Base-by-base conservation (phyloP, 176 grass and related monocot genomes). In the Triticum urartu region DNA sequence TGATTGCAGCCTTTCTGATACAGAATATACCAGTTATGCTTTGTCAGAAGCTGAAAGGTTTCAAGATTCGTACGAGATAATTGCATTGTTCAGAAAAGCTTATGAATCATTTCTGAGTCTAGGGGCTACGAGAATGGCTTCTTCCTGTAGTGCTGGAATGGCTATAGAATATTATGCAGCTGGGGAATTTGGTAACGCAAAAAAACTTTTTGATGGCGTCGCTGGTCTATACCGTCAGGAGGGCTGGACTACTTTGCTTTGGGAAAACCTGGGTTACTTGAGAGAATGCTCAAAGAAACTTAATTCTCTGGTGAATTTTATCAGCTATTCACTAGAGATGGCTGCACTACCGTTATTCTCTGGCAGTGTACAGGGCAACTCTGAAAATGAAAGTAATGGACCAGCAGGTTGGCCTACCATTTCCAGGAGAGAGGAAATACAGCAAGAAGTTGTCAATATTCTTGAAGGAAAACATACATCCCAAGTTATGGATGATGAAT, bases 61-160 rank as follows among this genome's bases (percentile, higher is more conserved):
- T 86, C 97, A 99, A 91, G 94, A 99, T 92, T 90, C 91, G 79
- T 96, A 99, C 3, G 97, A 99, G 88, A 99, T 99, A 78, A 93
- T 99, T 77, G 94, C 97, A 78, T 90, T 99, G 63, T 99, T 94
- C 52, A 95, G 83, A 95, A 99, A 95, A 92, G 90, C 97, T 81
- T 94, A 92, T 86, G 97, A 99, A 91, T 99, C 89, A 91, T 96
- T 99, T 82, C 86, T 85, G 60, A 88, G 87, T 87, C 80, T 81
- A 70, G 85, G 92, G 66, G 92, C 90, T 78, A 84, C 75, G 14
- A 92, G 94, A 82, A 92, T 96, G 88, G 97, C 92, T 86, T 92
- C 75, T 77, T 76, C 75, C 26, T 96, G 97, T 80, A 93, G 84
- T 59, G 75, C 81, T 84, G 90, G 94, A 81, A 99, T 99, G 97